Conservation (phyloP, 2,329 filamentous ascomycete species). For the Aureobasidium lini region DNA sequence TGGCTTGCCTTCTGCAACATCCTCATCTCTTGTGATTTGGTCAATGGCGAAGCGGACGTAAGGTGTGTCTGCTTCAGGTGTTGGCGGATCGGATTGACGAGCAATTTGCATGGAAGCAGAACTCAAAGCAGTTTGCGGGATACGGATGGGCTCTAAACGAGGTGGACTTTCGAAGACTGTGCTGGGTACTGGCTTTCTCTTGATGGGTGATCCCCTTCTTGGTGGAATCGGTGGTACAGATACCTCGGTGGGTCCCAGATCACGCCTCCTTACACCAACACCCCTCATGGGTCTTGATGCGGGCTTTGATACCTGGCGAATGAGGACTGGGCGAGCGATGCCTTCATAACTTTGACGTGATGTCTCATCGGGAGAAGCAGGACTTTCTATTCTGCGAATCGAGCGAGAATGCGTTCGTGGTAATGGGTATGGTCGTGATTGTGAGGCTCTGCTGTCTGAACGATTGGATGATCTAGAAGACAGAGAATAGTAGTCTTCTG, state of each 20-base stretch:
- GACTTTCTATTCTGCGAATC: conserved; percentile 20
- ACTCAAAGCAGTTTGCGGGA: conserved; percentile 18
- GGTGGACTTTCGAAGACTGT: conserved; percentile 20
- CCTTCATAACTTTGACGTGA: conserved; percentile 24
- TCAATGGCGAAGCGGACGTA: conserved; percentile 88
- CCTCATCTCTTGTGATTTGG: conserved; percentile 69
- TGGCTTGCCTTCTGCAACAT: conserved; percentile 34
- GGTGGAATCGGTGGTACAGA: conserved; percentile 14
- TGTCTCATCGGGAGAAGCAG: conserved; percentile 29
- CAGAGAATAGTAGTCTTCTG: conserved; percentile 45
- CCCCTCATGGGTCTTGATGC: conserved; percentile 27
- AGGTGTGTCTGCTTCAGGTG: conserved; percentile 73
- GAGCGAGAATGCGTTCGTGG: conserved; percentile 22
- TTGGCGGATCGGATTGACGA: conserved; percentile 40
- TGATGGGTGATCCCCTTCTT: conserved; percentile 16
- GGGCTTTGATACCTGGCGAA: conserved; percentile 21
- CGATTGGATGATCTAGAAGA: conserved; percentile 29
- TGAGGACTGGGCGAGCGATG: conserved; percentile 18
- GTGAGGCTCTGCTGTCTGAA: conserved; percentile 6
- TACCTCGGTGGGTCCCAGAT: neutral
- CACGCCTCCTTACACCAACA: conserved; percentile 22
- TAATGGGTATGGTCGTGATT: conserved; percentile 16
- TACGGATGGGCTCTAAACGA: conserved; percentile 7
- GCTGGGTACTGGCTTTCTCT: conserved; percentile 29
- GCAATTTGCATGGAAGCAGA: conserved; percentile 25